Evolutionary conservation across 2,329 filamentous ascomycete genomes (phyloP).

Genomic region (Alternaria dauci): DNA sequence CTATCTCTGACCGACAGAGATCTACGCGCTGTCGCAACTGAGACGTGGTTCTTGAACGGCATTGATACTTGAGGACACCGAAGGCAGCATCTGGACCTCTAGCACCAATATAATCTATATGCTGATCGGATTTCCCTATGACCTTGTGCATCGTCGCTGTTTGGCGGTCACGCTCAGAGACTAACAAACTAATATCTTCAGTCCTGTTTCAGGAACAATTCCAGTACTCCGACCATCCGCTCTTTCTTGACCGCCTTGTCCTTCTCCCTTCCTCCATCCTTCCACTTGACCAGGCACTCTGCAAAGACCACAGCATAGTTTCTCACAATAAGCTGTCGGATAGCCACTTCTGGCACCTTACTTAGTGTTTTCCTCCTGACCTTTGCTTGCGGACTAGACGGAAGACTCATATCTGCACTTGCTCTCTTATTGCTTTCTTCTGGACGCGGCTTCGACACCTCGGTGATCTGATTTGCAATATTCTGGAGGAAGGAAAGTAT

Average conservation of each 20-base stretch:
- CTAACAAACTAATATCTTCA: background rate
- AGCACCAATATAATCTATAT: background rate
- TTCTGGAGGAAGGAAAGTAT: slow-evolving; percentile 77
- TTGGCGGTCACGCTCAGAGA: background rate
- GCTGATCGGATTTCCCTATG: slow-evolving; percentile 4
- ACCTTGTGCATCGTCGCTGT: background rate
- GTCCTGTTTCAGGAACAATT: slow-evolving; percentile 67
- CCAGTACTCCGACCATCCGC: slow-evolving; percentile 71
- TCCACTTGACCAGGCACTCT: slow-evolving; percentile 66
- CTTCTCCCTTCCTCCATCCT: slow-evolving; percentile 58
- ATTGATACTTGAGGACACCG: background rate
- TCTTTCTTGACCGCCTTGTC: slow-evolving; percentile 69
- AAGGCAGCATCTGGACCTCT: background rate
- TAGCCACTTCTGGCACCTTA: slow-evolving; percentile 60
- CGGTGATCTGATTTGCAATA: slow-evolving; percentile 63
- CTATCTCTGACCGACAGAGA: slow-evolving; percentile 2
- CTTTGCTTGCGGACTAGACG: slow-evolving; percentile 47
- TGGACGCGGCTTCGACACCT: slow-evolving; percentile 30
- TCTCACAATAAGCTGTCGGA: slow-evolving; percentile 66
- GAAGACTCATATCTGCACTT: slow-evolving; percentile 34
- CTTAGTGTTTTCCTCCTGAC: slow-evolving; percentile 51
- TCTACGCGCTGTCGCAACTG: background rate
- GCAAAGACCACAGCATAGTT: slow-evolving; percentile 73
- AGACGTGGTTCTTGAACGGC: background rate
- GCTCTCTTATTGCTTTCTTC: slow-evolving; percentile 32